Conservation (phyloP, 371 early-diverging fungal genomes). For the Zychaea mexicana region DNA sequence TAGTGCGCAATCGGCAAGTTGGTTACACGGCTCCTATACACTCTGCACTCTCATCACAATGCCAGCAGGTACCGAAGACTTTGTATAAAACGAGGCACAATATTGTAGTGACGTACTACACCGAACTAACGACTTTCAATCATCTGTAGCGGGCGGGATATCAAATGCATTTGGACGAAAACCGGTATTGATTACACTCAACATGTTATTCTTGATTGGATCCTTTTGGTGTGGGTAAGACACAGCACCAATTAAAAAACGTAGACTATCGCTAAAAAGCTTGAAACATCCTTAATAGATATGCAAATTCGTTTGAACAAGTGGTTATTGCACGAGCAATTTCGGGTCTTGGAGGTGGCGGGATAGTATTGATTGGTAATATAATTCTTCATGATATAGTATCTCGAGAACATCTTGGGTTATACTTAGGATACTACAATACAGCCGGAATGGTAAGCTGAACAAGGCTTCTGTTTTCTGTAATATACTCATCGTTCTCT, state of each 20-base stretch:
- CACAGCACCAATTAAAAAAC: too few relatives aligned
- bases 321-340: conserved; percentile 76
- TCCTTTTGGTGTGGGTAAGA: conserved; percentile 58
- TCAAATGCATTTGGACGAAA: conserved; percentile 74
- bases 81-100: too few relatives aligned
- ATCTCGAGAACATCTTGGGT: conserved; percentile 41
- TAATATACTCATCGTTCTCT: too few relatives aligned
- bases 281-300: too few relatives aligned
- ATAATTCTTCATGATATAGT: conserved; percentile 26
- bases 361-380: conserved; percentile 24
- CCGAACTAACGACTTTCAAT: too few relatives aligned
- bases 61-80: too few relatives aligned
- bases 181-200: conserved; percentile 48
- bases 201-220: conserved; percentile 55
- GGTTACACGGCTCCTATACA: too few relatives aligned
- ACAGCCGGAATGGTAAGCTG: conserved; percentile 36
- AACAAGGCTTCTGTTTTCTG: not conserved
- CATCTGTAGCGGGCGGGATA: not conserved
- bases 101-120: too few relatives aligned
- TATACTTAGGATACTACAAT: conserved; percentile 40
- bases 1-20: too few relatives aligned
- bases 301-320: conserved; percentile 51
- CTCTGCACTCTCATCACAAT: too few relatives aligned
- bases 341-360: conserved; percentile 81
- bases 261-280: too few relatives aligned